These are phyloP conservation scores for Candida railenensis DNA, from an alignment of 805 yeast genomes.

Conservation along the genomic window DNA sequence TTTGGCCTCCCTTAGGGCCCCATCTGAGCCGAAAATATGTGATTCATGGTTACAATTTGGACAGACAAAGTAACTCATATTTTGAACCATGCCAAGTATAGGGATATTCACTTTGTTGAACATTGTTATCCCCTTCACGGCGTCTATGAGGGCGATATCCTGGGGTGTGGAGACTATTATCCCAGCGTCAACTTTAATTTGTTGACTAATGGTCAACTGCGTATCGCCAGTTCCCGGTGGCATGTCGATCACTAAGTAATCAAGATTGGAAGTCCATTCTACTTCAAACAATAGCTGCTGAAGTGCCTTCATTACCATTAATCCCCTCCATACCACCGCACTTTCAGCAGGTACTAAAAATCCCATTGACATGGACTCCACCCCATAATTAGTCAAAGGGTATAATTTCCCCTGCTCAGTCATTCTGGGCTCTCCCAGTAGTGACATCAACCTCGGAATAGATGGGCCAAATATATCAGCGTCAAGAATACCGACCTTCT, in stretches of 20 bases:
- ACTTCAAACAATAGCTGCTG: constrained; percentile 85
- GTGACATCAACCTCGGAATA: constrained; percentile 67
- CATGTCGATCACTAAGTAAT: constrained; percentile 73
- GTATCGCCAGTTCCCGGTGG: constrained; percentile 94
- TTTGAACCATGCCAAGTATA: constrained; percentile 73
- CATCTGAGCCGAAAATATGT: constrained; percentile 72
- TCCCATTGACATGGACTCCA: constrained; percentile 89
- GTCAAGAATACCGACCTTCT: constrained; percentile 68
- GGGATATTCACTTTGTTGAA: constrained; percentile 71
- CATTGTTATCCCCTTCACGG: constrained; percentile 77
- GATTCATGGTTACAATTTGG: constrained; percentile 74
- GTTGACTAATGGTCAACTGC: constrained; percentile 80
- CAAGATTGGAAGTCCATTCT: constrained; percentile 63
- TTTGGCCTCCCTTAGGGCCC: constrained; percentile 51
- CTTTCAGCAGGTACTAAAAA: constrained; percentile 64
- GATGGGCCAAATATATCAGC: constrained; percentile 87
- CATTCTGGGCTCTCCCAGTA: constrained; percentile 68
- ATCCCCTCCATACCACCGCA: constrained; percentile 82
- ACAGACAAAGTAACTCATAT: constrained; percentile 76
- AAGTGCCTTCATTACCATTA: constrained; percentile 83
- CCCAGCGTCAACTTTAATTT: constrained; percentile 73
- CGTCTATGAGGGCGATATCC: constrained; percentile 79
- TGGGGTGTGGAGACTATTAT: constrained; percentile 84
- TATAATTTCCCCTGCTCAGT: constrained; percentile 51
- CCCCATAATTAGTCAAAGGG: constrained; percentile 72